Percentiles rank a stretch among this genome's conserved stretches.
These are phyloP conservation scores for Umbellularia californica DNA, from an alignment of 164 flowering plant genomes.

Conservation along the genomic window DNA sequence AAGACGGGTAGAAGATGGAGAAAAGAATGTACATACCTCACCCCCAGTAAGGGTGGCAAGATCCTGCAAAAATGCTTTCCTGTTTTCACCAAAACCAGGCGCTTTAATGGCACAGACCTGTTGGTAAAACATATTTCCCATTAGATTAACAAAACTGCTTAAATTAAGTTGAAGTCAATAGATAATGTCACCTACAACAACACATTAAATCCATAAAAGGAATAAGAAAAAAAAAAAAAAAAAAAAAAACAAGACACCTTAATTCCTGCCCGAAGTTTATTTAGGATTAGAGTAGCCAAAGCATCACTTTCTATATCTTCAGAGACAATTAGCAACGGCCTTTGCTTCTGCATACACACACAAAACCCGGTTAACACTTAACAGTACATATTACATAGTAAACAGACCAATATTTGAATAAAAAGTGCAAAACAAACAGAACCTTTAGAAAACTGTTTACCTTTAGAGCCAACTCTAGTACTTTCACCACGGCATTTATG, in stretches of 20 bases:
- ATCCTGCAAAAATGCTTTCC: slow-evolving; percentile 77
- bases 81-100: slow-evolving; percentile 96
- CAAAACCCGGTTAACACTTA: background rate
- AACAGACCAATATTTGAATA: background rate
- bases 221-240: background rate
- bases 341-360: slow-evolving; percentile 58
- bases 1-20: background rate
- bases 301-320: slow-evolving; percentile 98
- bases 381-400: background rate
- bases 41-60: slow-evolving; percentile 84
- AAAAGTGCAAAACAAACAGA: background rate
- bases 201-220: no score
- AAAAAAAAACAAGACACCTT: slow-evolving; percentile 44
- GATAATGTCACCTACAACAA: background rate
- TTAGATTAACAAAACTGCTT: background rate
- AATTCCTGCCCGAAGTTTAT: slow-evolving; percentile 92
- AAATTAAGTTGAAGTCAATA: background rate
- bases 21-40: slow-evolving; percentile 26
- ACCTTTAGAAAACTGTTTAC: slow-evolving; percentile 38
- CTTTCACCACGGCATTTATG: slow-evolving; percentile 75
- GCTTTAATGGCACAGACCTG: slow-evolving; percentile 95
- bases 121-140: background rate
- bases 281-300: slow-evolving; percentile 78
- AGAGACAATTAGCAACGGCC: slow-evolving; percentile 79
- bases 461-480: slow-evolving; percentile 84